Base-by-base conservation (phyloP, 2,329 filamentous ascomycete species). In the Penicillium hesseltinei region DNA sequence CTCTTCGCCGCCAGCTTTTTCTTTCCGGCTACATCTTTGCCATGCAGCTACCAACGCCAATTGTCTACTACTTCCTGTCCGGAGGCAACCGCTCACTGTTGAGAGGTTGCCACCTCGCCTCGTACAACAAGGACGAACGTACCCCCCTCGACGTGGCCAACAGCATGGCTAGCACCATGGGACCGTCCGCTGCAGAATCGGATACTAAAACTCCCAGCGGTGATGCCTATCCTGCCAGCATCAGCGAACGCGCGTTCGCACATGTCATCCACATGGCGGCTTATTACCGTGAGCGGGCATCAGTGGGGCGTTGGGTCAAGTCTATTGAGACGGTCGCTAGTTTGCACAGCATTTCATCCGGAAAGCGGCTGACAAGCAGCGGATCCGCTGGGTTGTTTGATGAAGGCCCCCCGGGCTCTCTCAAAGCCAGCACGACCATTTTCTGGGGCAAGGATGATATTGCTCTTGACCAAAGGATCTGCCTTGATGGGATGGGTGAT, bases 21-120 rank as follows among this genome's bases (percentile, higher is more conserved):
- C 72, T 77, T 52, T 84, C 82, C 2, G 79, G 80, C 57, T 86
- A 86, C 62, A 76, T 84, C 49, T 84, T 84, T 61, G 75, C 75
- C 15, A 80, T 85, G 70, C 76, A 80, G 42, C 70, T 85, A 2
- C 82, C 82, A 3, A 67, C 70, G 35, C 69, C 74, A 4, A 63
- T 83, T 15, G 75, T 80, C 48, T 71, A 66, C 46, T 77, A 73
- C 62, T 69, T 79, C 49, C 77, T 76, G n/a, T 73, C 67, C 0
- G 77, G 81, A n/a, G 79, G 81, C 8, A 81, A 83, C 59, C 75
- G 72, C 57, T 78, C 77, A 52, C 78, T 83, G 51, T 60, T 83
- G 35, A 74, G 75, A 46, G 46, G 71, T n/a, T 61, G 75, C 15
- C 78, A 83, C 60, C 69, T 64, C 48, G 44, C 69, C 5, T 72